These are phyloP conservation scores for Westerdykella aurantiaca DNA, from an alignment of 2,329 filamentous ascomycete genomes.

Conservation along the genomic window DNA sequence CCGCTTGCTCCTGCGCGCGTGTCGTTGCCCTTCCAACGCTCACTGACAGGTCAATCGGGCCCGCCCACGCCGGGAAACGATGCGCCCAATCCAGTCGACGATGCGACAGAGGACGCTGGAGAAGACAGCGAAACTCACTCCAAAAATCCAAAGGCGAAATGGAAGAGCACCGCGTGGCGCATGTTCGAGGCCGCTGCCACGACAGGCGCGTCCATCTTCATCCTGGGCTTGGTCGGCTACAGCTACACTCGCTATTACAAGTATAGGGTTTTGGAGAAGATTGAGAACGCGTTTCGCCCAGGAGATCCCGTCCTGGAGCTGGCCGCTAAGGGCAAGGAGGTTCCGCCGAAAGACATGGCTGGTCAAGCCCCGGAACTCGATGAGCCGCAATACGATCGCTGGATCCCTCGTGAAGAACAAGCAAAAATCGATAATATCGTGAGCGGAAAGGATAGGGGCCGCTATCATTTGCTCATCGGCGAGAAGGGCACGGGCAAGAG, in stretches of 20 bases:
- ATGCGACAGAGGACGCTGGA: conserved; percentile 24
- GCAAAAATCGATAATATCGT: conserved; percentile 76
- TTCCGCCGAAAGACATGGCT: conserved; percentile 22
- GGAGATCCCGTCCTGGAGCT: conserved; percentile 85
- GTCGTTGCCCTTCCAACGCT: conserved; percentile 11
- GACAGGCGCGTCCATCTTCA: conserved; percentile 46
- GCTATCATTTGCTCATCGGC: conserved; percentile 87
- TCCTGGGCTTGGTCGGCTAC: conserved; percentile 45
- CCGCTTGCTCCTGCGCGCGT: conserved; percentile 5
- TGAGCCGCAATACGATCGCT: conserved; percentile 57
- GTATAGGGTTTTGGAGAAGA: conserved; percentile 81
- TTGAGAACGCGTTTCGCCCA: conserved; percentile 83
- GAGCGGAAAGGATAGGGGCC: conserved; percentile 63
- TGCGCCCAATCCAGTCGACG: conserved; percentile 35
- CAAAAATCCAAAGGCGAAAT: conserved; percentile 17
- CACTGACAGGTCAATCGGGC: conserved; percentile 31
- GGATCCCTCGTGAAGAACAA: conserved; percentile 83
- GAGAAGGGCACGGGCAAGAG: conserved; percentile 97
- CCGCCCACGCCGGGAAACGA: conserved; percentile 35
- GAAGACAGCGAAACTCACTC: conserved; percentile 12
- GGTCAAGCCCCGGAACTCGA: conserved; percentile 16
- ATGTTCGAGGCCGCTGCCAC: conserved; percentile 50
- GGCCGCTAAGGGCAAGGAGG: conserved; percentile 33
- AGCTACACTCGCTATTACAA: conserved; percentile 64
- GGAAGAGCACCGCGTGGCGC: conserved; percentile 43